These are phyloP conservation scores for Cutaneotrichosporon sp. DNA, from an alignment of 1,284 basidiomycete genomes.

Conservation along the genomic window DNA sequence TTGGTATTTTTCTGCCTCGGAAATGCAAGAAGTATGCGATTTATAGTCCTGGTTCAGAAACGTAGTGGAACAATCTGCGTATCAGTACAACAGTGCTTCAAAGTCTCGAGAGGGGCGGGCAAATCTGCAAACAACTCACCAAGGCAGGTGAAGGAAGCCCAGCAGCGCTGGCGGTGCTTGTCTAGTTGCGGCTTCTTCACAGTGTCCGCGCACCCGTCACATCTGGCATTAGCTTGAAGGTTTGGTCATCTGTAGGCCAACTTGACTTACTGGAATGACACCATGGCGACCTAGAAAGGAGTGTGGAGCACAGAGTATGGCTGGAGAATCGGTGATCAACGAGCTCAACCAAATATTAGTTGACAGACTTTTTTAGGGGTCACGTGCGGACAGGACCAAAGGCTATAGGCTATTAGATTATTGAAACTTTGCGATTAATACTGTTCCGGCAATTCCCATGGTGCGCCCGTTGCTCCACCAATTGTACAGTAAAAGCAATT, in stretches of 20 bases:
- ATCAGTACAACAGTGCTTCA: too few species aligned
- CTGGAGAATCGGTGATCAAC: too few species aligned
- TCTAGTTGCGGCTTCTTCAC: constrained; percentile 82
- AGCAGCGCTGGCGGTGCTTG: constrained; percentile 49
- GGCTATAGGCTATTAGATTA: too few species aligned
- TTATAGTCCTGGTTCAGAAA: constrained; percentile 73
- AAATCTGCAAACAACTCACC: constrained; percentile 24
- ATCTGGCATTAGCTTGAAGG: constrained; percentile 39
- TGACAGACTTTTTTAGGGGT: constrained; percentile 5
- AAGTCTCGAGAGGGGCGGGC: neutral
- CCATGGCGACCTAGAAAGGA: constrained; percentile 45
- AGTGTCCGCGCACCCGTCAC: constrained; percentile 67
- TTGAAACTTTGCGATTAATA: too few species aligned
- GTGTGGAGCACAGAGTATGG: too few species aligned
- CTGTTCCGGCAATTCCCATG: too few species aligned
- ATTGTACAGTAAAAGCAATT: too few species aligned
- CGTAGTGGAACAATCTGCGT: constrained; percentile 67
- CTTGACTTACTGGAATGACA: constrained; percentile 56
- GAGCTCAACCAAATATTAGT: too few species aligned
- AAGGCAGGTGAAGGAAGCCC: constrained; percentile 71
- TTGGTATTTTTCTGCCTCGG: constrained; percentile 87
- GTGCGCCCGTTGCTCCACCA: too few species aligned
- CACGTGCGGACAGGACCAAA: neutral
- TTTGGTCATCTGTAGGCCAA: neutral
- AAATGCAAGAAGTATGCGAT: constrained; percentile 73